Evolutionary conservation across 768 basidiomycete species (phyloP), one percentile per base, ranked within the genome.

Genomic region (Collybia sordida): DNA sequence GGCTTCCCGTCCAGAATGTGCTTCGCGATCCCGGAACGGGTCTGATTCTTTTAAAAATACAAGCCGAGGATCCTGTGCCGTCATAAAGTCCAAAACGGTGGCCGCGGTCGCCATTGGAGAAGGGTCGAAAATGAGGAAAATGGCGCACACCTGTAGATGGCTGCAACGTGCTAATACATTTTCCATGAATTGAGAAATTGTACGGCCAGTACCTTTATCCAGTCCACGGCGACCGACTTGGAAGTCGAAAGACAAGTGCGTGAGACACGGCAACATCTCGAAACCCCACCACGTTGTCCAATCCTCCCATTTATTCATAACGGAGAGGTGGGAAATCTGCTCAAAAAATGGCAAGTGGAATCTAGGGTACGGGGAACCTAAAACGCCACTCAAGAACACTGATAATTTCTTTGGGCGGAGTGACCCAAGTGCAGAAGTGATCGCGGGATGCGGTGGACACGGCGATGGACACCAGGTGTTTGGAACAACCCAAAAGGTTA

Each of bases 221-320:
- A 63, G 49, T 22, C 51, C 48, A 23, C 59, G 56, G 12, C 64
- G 61, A 6, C 66, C 67, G 22, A 70, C 70, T 21, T 55, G 59
- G 6, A 74, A 49, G 28, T 74, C 73, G 42, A 73, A 64, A 28
- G 72, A 71, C 41, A 74, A 53, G 53, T 72, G 67, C 1, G 70
- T 68, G 25, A 74, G 65, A 14, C 53, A 55, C 11, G 64, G 67
- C 21, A 71, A 52, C 2, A 57, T 47, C 2, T 59, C 59, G 41
- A 62, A 62, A n/a, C 60, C 66, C 3, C 60, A 51, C 72, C 72
- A 75, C 1, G 63, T 54, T 4, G 64, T 65, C 73, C 74, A 76
- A 7, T 74, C 72, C 34, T 74, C 69, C 73, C 73, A 76, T 52
- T 59, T 63, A 51, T 74, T 72, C 15, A 68, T 59, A 23, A 76